Evolutionary conservation across 805 yeast species (phyloP).

Genomic region (Ogataea nakhonphanomensis): DNA sequence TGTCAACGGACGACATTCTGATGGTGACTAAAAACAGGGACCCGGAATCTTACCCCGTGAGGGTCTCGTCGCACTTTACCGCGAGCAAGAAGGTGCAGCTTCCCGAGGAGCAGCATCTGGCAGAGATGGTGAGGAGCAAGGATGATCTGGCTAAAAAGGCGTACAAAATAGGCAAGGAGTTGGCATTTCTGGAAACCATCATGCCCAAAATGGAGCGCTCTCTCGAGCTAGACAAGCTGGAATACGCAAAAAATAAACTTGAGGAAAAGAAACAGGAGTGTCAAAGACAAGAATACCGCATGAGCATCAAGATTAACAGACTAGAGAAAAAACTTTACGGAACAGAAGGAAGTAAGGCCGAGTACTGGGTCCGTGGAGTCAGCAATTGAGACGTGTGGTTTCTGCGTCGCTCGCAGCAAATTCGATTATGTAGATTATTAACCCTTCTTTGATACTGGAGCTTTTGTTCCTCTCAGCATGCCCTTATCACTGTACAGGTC

Average conservation of each 20-base stretch:
- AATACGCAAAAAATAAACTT: constrained; percentile 28
- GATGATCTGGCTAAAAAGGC: constrained; percentile 21
- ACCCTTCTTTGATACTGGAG: not conserved
- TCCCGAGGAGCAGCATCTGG: constrained; percentile 16
- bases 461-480: constrained; percentile 13
- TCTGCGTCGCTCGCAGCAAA: not conserved
- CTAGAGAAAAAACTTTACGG: constrained; percentile 30
- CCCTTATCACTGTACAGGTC: constrained; percentile 64
- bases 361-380: constrained; percentile 56
- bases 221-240: constrained; percentile 24
- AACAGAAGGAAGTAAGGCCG: constrained; percentile 40
- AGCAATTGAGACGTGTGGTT: constrained; percentile 28
- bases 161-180: constrained; percentile 30
- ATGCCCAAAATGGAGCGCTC: constrained; percentile 21
- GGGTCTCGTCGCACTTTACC: constrained; percentile 28
- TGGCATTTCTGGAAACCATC: constrained; percentile 29
- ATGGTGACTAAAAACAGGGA: constrained; percentile 20
- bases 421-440: constrained; percentile 1
- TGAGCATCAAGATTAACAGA: constrained; percentile 29
- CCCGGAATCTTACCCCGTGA: constrained; percentile 12
- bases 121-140: constrained; percentile 15
- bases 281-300: constrained; percentile 30
- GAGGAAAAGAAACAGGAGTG: constrained; percentile 26
- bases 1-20: constrained; percentile 13
- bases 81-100: constrained; percentile 19